Conservation (phyloP, 768 basidiomycete species). For the Stropharia rugosoannulata region DNA sequence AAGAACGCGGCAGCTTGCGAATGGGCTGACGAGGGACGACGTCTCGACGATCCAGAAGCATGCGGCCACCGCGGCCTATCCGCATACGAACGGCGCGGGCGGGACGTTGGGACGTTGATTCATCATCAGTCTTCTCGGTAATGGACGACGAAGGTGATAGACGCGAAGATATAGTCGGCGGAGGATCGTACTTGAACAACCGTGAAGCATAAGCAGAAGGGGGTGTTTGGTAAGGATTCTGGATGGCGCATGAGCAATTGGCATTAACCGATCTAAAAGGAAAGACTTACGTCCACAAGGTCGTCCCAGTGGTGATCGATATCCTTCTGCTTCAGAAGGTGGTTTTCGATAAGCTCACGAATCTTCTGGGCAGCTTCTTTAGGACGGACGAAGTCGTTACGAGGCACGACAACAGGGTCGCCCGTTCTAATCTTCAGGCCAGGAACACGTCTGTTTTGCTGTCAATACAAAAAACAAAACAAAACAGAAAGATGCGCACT, state of each 20-base stretch:
- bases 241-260: neutral
- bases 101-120: slow-evolving; percentile 24
- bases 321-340: slow-evolving; percentile 64
- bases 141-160: slow-evolving; percentile 22
- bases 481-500: slow-evolving; percentile 19
- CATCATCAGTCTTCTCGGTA: slow-evolving; percentile 22
- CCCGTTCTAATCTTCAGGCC: slow-evolving; percentile 54
- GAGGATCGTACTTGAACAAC: slow-evolving; percentile 63
- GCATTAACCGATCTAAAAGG: neutral
- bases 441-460: slow-evolving; percentile 38
- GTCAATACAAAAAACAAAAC: slow-evolving; percentile 9
- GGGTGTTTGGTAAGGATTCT: slow-evolving; percentile 60
- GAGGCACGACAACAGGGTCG: slow-evolving; percentile 39
- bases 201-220: slow-evolving; percentile 49
- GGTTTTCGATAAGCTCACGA: slow-evolving; percentile 59
- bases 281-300: slow-evolving; percentile 64
- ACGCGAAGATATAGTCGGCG: slow-evolving; percentile 33
- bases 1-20: slow-evolving; percentile 22
- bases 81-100: slow-evolving; percentile 66
- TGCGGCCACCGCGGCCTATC: slow-evolving; percentile 79
- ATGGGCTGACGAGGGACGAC: slow-evolving; percentile 12
- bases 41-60: slow-evolving; percentile 71
- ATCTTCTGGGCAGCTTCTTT: slow-evolving; percentile 65
- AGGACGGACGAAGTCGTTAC: slow-evolving; percentile 56
- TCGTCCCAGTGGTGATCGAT: slow-evolving; percentile 86